Evolutionary conservation across 2,329 filamentous ascomycete genomes (phyloP), one percentile per base, ranked within the genome.

Genomic region (Colletotrichum noveboracense): DNA sequence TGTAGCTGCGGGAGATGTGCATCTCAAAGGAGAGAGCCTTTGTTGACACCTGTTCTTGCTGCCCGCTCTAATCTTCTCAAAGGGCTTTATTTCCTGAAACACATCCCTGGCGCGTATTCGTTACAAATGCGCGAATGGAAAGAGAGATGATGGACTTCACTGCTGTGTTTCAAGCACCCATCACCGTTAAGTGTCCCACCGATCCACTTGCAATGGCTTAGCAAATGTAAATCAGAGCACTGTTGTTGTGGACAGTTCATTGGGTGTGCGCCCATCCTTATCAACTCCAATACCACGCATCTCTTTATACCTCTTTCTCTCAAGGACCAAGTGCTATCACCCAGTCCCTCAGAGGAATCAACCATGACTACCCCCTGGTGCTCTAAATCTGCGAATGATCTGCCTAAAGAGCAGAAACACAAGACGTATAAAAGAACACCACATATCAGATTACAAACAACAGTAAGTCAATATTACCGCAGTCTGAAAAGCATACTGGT

Each of bases 41-140:
- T 52, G n/a, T 13, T 2, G n/a, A 24, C 6, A 1, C 18, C 38
- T 24, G 2, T 4, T 21, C 43, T 5, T 21, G 6, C 10, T 1
- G 4, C 10, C 18, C 38, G 32, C 32, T 36, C 34, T 4, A 36
- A 21, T 13, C n/a, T 52, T 21, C 43, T 5, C n/a, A 21, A 13
- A 52, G 43, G 3, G 10, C 12, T 7, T 13, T 1, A 0, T 6
- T 52, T 21, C 3, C 10, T 13, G 0, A 13, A 4, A 21, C 0
- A 21, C n/a, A 52, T 21, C 3, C 3, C n/a, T 52, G 43, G n/a
- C n/a, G n/a, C 43, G 43, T 52, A 52, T 52, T 13, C 6, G 6
- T 21, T 21, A 4, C 6, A 7, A 7, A 21, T 52, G 10, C n/a
- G n/a, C 43, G n/a, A 3, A 7, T 6, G n/a, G 12, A 52, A 52